These are phyloP conservation scores for Aspergillus persii DNA, from an alignment of 2,329 filamentous ascomycete genomes.

Conservation along the genomic window DNA sequence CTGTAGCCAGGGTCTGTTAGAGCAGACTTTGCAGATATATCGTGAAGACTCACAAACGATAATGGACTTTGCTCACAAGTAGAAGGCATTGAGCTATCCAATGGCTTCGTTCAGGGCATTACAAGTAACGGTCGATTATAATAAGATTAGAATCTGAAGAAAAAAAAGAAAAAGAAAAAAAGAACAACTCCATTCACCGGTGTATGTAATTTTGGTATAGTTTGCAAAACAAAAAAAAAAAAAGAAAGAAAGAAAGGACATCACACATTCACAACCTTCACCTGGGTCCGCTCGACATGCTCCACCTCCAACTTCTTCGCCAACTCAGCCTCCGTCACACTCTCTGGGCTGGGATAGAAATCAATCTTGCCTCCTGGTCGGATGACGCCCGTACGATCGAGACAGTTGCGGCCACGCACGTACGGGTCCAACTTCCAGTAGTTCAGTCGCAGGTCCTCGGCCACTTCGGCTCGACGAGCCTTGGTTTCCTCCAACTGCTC, in stretches of 20 bases:
- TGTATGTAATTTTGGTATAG: neutral
- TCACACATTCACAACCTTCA: slow-evolving; percentile 9
- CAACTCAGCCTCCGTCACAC: neutral
- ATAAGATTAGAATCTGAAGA: too few species aligned
- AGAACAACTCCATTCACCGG: neutral
- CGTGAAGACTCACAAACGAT: too few species aligned
- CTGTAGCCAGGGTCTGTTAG: too few species aligned
- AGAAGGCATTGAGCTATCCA: too few species aligned
- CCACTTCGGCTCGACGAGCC: slow-evolving; percentile 59
- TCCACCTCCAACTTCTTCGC: slow-evolving; percentile 16
- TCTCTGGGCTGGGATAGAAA: slow-evolving; percentile 57
- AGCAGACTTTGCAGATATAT: too few species aligned
- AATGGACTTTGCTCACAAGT: too few species aligned
- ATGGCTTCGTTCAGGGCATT: too few species aligned
- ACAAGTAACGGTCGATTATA: too few species aligned
- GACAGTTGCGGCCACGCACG: slow-evolving; percentile 71
- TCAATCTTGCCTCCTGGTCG: slow-evolving; percentile 63
- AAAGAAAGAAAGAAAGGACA: neutral
- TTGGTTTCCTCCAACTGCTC: slow-evolving; percentile 50
- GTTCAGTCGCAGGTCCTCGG: slow-evolving; percentile 63
- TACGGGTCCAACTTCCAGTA: slow-evolving; percentile 93
- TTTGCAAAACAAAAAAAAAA: neutral
- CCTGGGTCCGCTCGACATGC: slow-evolving; percentile 16
- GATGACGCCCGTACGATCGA: slow-evolving; percentile 76
- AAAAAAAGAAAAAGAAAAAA: neutral